phyloP scores from a whole-genome alignment of 139 green algal species.

The Volvox africanus region DNA sequence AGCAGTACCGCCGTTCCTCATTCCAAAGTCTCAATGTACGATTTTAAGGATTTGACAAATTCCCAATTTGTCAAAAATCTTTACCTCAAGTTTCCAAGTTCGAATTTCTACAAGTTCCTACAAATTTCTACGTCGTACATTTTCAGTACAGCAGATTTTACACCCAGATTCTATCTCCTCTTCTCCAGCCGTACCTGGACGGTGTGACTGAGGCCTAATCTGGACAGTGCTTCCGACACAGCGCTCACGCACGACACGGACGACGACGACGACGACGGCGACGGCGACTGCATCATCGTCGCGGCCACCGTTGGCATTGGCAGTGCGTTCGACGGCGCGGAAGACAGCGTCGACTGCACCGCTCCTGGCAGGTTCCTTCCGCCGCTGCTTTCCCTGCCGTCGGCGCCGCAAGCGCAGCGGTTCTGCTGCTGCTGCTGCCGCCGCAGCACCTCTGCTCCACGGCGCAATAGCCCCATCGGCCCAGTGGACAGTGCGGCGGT shows the following conservation, averaged over 20 bases:
- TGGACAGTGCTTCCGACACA: background rate
- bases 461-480: background rate
- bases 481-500: background rate
- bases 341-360: too few relatives aligned
- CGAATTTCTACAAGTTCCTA: background rate
- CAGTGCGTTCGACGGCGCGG: too few relatives aligned
- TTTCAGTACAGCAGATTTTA: background rate
- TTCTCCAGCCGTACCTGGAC: background rate
- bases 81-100: background rate
- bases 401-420: too few relatives aligned
- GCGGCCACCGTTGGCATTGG: too few relatives aligned
- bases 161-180: background rate
- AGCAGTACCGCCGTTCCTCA: background rate
- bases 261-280: background rate
- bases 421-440: background rate
- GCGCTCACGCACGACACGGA: background rate
- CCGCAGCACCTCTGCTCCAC: background rate
- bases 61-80: background rate
- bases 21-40: background rate
- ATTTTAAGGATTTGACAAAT: background rate
- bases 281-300: background rate
- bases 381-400: too few relatives aligned
- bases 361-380: too few relatives aligned
- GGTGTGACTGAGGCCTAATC: background rate
- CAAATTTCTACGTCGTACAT: background rate